Conservation (phyloP, 306 rosid genomes). For the Casuarina glauca region DNA sequence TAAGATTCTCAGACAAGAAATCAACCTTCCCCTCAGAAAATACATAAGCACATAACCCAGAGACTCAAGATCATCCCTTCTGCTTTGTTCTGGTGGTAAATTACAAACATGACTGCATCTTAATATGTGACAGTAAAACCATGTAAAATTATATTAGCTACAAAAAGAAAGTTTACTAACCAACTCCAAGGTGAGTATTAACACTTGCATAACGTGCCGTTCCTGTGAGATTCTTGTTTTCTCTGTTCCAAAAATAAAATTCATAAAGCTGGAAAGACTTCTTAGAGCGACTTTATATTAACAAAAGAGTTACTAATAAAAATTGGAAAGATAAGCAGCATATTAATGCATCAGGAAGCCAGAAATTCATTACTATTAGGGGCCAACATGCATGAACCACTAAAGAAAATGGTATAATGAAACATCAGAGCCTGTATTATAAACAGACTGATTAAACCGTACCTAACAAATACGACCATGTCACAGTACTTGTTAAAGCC, state of each 20-base stretch:
- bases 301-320: not conserved
- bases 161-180: conserved; percentile 44
- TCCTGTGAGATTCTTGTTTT: conserved; percentile 99
- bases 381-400: conserved; percentile 16
- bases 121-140: not conserved
- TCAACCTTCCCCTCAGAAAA: conserved; percentile 96
- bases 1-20: conserved; percentile 17
- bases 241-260: conserved; percentile 49
- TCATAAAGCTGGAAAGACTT: not conserved
- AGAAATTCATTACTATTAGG: not conserved
- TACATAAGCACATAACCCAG: conserved; percentile 98
- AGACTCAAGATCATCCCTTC: conserved; percentile 99
- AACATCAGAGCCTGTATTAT: not conserved
- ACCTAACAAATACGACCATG: not conserved
- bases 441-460: not conserved
- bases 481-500: conserved; percentile 5
- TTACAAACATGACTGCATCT: conserved; percentile 10
- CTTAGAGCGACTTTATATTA: conserved; percentile 10
- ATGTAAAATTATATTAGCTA: conserved; percentile 18
- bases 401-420: conserved; percentile 3
- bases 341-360: not conserved
- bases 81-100: conserved; percentile 87
- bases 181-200: conserved; percentile 97
- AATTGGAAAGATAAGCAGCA: not conserved
- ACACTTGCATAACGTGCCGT: conserved; percentile 99